Percentiles rank a stretch among this genome's conserved stretches.
phyloP scores from a whole-genome alignment of 2,329 filamentous ascomycete genomes.

The Zasmidium angulare region DNA sequence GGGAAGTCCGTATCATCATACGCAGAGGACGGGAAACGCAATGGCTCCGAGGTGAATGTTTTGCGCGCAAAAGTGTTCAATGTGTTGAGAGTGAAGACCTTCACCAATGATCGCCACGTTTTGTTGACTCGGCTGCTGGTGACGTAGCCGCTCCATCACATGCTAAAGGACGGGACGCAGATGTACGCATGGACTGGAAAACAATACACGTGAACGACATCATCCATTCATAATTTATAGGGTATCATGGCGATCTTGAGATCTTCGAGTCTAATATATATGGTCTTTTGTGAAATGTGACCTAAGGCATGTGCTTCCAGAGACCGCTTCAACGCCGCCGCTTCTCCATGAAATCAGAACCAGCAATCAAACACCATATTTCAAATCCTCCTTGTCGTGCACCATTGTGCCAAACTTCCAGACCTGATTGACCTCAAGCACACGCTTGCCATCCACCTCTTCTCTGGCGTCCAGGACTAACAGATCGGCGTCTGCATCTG shows the following conservation, averaged over 20 bases:
- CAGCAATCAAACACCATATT: background rate
- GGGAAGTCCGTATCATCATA: background rate
- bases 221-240: background rate
- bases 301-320: background rate
- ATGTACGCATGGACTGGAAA: background rate
- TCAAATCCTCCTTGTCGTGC: conserved; percentile 13
- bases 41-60: too few species aligned
- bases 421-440: conserved; percentile 68
- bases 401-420: conserved; percentile 73
- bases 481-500: conserved; percentile 55
- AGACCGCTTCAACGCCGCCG: background rate
- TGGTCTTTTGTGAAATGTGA: background rate
- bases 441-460: conserved; percentile 44
- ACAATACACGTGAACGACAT: background rate
- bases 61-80: too few species aligned
- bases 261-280: background rate
- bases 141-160: background rate
- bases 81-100: background rate
- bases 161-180: background rate
- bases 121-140: background rate
- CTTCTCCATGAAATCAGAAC: background rate
- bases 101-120: background rate
- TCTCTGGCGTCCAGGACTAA: conserved; percentile 61
- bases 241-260: background rate
- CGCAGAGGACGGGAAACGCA: too few species aligned